Conservation (phyloP, 2,329 filamentous ascomycete species). For the Hypoxylon sp. region DNA sequence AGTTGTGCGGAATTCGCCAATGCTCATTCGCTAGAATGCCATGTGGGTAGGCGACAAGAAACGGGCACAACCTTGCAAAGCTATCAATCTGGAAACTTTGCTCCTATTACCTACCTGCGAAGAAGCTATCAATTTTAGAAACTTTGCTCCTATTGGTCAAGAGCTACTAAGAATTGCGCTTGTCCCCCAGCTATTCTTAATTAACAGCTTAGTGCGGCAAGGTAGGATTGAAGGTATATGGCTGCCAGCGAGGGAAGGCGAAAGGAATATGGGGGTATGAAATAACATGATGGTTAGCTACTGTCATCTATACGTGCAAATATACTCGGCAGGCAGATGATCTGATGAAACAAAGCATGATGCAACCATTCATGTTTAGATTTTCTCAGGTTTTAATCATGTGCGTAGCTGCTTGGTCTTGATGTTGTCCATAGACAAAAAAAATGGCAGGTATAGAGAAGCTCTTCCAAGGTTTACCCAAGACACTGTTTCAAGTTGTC, state of each 20-base stretch:
- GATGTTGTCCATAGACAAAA: not conserved
- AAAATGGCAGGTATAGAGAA: conserved; percentile 18
- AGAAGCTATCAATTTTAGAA: conserved; percentile 13
- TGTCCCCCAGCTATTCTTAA: conserved; percentile 22
- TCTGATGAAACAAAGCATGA: conserved; percentile 32
- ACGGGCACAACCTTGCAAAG: conserved; percentile 18
- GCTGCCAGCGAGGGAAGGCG: conserved; percentile 7
- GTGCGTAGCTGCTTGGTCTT: not conserved
- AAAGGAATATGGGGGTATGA: conserved; percentile 11
- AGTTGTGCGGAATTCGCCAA: conserved; percentile 36
- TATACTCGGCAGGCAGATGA: not conserved
- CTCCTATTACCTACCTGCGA: not conserved
- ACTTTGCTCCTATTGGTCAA: conserved; percentile 31
- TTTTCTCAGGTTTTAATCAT: conserved; percentile 10
- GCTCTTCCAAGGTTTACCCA: conserved; percentile 5
- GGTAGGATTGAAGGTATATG: conserved; percentile 27
- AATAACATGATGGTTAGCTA: conserved; percentile 7
- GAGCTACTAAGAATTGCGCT: conserved; percentile 16
- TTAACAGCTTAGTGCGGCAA: conserved; percentile 23
- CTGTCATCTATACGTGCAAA: not conserved
- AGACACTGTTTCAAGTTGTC: conserved; percentile 27
- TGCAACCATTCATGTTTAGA: conserved; percentile 13
- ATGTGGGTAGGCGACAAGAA: conserved; percentile 26
- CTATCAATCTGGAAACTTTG: conserved; percentile 15
- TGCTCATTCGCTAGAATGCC: conserved; percentile 33